phyloP scores from a whole-genome alignment of 345 rosid species.

The Hypericum androsaemum region DNA sequence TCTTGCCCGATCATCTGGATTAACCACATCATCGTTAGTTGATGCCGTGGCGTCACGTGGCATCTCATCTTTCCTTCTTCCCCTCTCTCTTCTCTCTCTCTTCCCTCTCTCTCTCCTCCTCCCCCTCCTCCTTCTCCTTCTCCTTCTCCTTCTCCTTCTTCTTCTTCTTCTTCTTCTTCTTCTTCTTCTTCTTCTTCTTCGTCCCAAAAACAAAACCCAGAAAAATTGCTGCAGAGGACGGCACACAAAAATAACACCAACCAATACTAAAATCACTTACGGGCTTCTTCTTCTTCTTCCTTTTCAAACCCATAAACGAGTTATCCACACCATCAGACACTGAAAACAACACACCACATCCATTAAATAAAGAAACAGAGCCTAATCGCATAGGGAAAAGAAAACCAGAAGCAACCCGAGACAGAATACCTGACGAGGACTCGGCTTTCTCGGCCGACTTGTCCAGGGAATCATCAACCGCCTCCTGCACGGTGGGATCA shows the following conservation, averaged over 20 bases:
- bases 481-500: conserved; percentile 67
- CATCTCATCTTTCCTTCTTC: too few species aligned
- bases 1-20: too few species aligned
- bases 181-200: too few species aligned
- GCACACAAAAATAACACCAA: background rate
- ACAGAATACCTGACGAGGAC: conserved; percentile 39
- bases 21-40: too few species aligned
- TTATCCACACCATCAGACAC: conserved; percentile 72
- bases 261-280: conserved; percentile 30
- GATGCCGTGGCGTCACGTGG: too few species aligned
- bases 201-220: too few species aligned
- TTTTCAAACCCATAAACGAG: conserved; percentile 65
- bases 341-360: conserved; percentile 10
- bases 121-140: too few species aligned
- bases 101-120: too few species aligned
- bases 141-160: too few species aligned
- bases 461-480: conserved; percentile 52
- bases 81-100: too few species aligned
- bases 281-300: conserved; percentile 92
- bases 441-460: conserved; percentile 65
- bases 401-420: background rate
- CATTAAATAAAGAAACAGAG: background rate
- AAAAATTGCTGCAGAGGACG: background rate
- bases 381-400: background rate
- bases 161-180: too few species aligned